A percentile compares a stretch with the other conserved stretches of the same genome.
These are phyloP conservation scores for Butyriboletus appendiculatus DNA, from an alignment of 1,284 basidiomycete species.

Conservation along the genomic window DNA sequence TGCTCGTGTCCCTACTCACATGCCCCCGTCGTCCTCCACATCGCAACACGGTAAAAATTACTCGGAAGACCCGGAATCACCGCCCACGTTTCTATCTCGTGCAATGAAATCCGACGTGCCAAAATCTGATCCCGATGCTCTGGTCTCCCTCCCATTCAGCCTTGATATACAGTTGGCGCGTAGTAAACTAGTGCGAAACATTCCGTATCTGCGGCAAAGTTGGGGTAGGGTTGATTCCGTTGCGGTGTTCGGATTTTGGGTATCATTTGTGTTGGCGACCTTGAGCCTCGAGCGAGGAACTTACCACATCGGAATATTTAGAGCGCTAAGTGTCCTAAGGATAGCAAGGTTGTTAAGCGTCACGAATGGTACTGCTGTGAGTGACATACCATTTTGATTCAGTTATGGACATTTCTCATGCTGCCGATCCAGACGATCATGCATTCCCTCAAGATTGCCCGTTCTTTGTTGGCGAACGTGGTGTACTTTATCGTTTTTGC, in stretches of 20 bases:
- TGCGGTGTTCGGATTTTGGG: slow-evolving; percentile 84
- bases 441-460: slow-evolving; percentile 88
- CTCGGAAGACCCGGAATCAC: slow-evolving; percentile 22
- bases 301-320: slow-evolving; percentile 85
- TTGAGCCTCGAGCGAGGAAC: slow-evolving; percentile 63
- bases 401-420: slow-evolving; percentile 2
- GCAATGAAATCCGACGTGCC: slow-evolving; percentile 49
- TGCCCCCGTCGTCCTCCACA: not conserved
- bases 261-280: slow-evolving; percentile 71
- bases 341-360: slow-evolving; percentile 84
- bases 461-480: slow-evolving; percentile 86
- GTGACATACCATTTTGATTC: slow-evolving; percentile 25
- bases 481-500: slow-evolving; percentile 92
- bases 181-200: slow-evolving; percentile 57
- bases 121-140: slow-evolving; percentile 32
- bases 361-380: slow-evolving; percentile 88
- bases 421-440: slow-evolving; percentile 75
- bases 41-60: not conserved
- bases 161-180: slow-evolving; percentile 58
- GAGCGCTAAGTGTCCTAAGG: slow-evolving; percentile 87
- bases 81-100: slow-evolving; percentile 50
- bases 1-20: slow-evolving; percentile 1
- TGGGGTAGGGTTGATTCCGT: slow-evolving; percentile 94
- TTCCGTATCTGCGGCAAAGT: slow-evolving; percentile 90
- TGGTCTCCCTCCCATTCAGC: slow-evolving; percentile 64